A percentile compares a stretch with the other conserved stretches of the same genome.
Conservation (phyloP, 768 basidiomycete genomes). For the Panus rudis region DNA sequence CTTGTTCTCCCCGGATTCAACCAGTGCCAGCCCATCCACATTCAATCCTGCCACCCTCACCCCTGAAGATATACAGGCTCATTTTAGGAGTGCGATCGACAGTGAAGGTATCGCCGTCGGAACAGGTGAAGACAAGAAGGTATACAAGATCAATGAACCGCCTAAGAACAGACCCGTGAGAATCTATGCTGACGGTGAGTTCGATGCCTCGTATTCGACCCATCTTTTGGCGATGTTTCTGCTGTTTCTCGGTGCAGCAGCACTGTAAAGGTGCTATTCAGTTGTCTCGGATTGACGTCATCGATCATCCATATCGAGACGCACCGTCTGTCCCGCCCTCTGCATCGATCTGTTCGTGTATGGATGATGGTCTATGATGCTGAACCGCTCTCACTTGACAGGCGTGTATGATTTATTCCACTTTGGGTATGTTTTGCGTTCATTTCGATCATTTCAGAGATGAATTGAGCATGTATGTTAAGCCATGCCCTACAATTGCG, state of each 20-base stretch:
- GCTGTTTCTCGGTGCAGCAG: constrained; percentile 1
- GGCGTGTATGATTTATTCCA: constrained; percentile 98
- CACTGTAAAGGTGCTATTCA: not conserved
- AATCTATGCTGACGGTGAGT: constrained; percentile 88
- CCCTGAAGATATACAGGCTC: constrained; percentile 71
- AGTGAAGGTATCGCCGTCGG: constrained; percentile 47
- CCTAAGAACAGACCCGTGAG: constrained; percentile 75
- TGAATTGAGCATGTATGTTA: constrained; percentile 1
- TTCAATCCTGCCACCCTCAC: constrained; percentile 67
- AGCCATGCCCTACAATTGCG: constrained; percentile 94
- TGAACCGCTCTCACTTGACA: constrained; percentile 19
- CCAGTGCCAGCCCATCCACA: constrained; percentile 19
- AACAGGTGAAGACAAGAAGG: constrained; percentile 17
- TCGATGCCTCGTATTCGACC: not conserved
- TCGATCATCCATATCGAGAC: too few relatives aligned
- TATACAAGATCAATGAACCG: constrained; percentile 83
- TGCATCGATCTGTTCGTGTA: not conserved
- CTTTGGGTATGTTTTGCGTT: constrained; percentile 58
- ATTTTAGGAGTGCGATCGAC: constrained; percentile 68
- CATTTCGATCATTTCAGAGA: not conserved
- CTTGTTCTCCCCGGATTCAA: constrained; percentile 15
- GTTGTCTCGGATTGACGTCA: not conserved
- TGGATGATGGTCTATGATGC: not conserved
- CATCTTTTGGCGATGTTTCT: not conserved
- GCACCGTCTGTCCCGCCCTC: not conserved